Evolutionary conservation across 352 stramenopile genomes (phyloP).

Genomic region (Elongisporangium senticosum): DNA sequence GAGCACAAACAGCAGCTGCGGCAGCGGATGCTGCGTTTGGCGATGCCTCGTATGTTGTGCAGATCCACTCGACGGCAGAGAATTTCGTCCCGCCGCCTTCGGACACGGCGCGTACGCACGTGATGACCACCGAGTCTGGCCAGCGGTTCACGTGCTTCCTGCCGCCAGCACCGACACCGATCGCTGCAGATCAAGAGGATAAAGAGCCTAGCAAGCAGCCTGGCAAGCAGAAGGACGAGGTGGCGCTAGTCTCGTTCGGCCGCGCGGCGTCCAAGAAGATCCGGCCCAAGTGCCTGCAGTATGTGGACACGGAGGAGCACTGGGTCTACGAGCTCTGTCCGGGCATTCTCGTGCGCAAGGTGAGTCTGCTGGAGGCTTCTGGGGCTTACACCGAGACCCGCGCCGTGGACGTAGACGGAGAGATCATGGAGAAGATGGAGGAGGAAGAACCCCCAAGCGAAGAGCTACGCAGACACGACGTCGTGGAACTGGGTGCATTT

Average conservation of each 20-base stretch:
- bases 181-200: conserved; percentile 1
- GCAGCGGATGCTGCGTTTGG: not conserved
- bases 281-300: conserved; percentile 60
- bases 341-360: conserved; percentile 45
- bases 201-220: not conserved
- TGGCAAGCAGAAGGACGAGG: conserved; percentile 2
- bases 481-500: conserved; percentile 37
- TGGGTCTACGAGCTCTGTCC: conserved; percentile 72
- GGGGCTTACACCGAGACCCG: not conserved
- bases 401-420: conserved; percentile 11
- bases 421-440: not conserved
- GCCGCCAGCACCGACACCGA: conserved; percentile 22
- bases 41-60: conserved; percentile 61
- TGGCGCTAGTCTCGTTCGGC: conserved; percentile 38
- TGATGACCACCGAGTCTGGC: conserved; percentile 60
- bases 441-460: too few relatives aligned
- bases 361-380: conserved; percentile 20
- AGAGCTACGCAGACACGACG: conserved; percentile 11
- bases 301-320: conserved; percentile 32
- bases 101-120: conserved; percentile 27
- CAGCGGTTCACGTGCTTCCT: conserved; percentile 75
- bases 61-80: conserved; percentile 48
- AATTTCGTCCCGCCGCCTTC: conserved; percentile 18
- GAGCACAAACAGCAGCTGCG: not conserved
- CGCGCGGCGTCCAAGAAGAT: conserved; percentile 50